Base-by-base conservation (phyloP, 108 stramenopile species). In the Pseudonitzschia multiseries region DNA sequence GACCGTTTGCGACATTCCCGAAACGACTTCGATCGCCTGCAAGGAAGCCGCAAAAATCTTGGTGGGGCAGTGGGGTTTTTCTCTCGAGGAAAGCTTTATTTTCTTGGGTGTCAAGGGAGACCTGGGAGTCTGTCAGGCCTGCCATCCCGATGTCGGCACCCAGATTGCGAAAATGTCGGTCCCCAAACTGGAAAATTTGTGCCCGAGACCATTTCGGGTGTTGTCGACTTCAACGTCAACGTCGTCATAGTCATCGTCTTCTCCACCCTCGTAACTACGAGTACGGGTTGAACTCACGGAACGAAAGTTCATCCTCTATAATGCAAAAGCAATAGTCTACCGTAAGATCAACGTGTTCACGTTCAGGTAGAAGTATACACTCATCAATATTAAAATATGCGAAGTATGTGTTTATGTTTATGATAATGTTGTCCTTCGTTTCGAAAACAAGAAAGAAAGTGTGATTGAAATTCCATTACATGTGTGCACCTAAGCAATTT, bases 1-100 rank as follows among this genome's bases (percentile, higher is more conserved):
- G 0, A 0, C 41, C 14, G 76, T 64, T 10, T 46, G 70, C 33
- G 57, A 77, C 63, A 76, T 77, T 77, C 76, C 76, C 15, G 18
- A 70, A 63, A 59, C 69, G 6, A 71, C 69, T 12, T 60, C 18
- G 32, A 40, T 77, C 21, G 76, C 76, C 2, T 71, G 76, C 50
- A 41, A 63, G 31, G 76, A 77, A 52, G 76, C 76, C 18, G 76
- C 76, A 26, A 27, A 46, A 32, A 32, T 77, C 28, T 60, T 77
- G 14, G 63, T 77, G 15, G 43, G 43, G 4, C 69, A 77, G 70
- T 77, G 76, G 76, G 76, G 76, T 18, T 77, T 77, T 41, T 60
- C 76, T 14, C 22, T 17, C 20, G 76, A 77, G 32, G 76, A 77
- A 44, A 43, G 60, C 43, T 71, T 65, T 54, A 48, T 77, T 63